These are phyloP conservation scores for Zygosaccharomyces sapae DNA, from an alignment of 1,139 yeast species.

Conservation along the genomic window DNA sequence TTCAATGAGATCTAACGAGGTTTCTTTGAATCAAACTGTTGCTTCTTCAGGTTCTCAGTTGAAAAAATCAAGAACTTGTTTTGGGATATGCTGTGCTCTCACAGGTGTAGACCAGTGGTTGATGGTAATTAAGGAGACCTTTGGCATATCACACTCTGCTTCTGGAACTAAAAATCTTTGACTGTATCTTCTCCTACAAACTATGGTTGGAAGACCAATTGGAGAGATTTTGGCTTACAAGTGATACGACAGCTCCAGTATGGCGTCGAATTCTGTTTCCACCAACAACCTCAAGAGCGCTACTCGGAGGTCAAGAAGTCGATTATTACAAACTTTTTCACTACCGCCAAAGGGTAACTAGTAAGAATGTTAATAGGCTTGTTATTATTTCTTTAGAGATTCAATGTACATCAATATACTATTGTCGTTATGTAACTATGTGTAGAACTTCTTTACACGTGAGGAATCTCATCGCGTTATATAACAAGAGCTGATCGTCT, in stretches of 20 bases:
- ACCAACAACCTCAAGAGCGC: constrained; percentile 59
- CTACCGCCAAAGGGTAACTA: constrained; percentile 37
- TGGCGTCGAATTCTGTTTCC: constrained; percentile 50
- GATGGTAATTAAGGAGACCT: constrained; percentile 32
- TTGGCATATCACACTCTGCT: constrained; percentile 20
- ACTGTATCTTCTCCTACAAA: constrained; percentile 42
- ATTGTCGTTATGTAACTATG: no score
- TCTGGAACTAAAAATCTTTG: constrained; percentile 8
- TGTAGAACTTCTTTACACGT: constrained; percentile 4
- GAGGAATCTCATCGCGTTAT: not conserved
- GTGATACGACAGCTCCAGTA: constrained; percentile 40
- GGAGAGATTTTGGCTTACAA: constrained; percentile 63
- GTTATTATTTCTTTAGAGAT: no score
- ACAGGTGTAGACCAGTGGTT: constrained; percentile 37
- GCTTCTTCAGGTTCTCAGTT: constrained; percentile 15
- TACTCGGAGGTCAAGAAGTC: constrained; percentile 55
- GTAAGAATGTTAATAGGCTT: not conserved
- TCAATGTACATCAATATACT: no score
- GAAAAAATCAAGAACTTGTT: constrained; percentile 19
- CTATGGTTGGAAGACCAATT: constrained; percentile 55
- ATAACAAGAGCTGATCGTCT: constrained; percentile 1
- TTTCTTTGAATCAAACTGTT: constrained; percentile 7
- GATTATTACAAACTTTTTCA: constrained; percentile 58
- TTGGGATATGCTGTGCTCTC: constrained; percentile 23
- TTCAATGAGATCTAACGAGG: not conserved